phyloP scores from a whole-genome alignment of 1,139 yeast genomes.

The Wickerhamiella infanticola region DNA sequence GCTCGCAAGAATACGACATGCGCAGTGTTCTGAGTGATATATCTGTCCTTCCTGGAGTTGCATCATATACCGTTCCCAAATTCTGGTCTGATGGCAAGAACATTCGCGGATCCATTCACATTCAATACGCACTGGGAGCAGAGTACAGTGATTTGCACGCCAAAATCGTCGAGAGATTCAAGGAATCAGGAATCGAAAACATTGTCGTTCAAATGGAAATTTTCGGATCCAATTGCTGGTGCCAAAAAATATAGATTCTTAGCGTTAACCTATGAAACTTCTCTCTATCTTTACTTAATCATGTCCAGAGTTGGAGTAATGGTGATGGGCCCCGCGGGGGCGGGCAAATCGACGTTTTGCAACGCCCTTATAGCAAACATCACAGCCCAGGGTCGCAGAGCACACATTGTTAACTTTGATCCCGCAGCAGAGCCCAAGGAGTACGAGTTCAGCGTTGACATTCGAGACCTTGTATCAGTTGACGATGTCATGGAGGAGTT shows the following conservation, averaged over 20 bases:
- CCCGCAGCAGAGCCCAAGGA: constrained; percentile 96
- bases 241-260: constrained; percentile 9
- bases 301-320: constrained; percentile 96
- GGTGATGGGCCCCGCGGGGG: constrained; percentile 96
- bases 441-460: constrained; percentile 84
- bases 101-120: constrained; percentile 36
- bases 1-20: constrained; percentile 42
- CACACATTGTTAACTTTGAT: constrained; percentile 86
- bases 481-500: constrained; percentile 97
- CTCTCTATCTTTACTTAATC: neutral
- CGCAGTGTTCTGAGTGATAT: constrained; percentile 54
- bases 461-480: constrained; percentile 74
- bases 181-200: constrained; percentile 22
- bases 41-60: constrained; percentile 58
- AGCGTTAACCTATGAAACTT: neutral
- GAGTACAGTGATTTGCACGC: constrained; percentile 45
- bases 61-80: constrained; percentile 73
- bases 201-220: constrained; percentile 28
- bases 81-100: constrained; percentile 64
- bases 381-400: constrained; percentile 81
- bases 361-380: constrained; percentile 74
- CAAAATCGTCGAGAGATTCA: constrained; percentile 36
- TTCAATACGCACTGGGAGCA: constrained; percentile 55
- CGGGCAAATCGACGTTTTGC: constrained; percentile 81
- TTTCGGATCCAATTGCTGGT: constrained; percentile 25